Conservation (phyloP, 805 yeast species). For the Candida sphagnicola region DNA sequence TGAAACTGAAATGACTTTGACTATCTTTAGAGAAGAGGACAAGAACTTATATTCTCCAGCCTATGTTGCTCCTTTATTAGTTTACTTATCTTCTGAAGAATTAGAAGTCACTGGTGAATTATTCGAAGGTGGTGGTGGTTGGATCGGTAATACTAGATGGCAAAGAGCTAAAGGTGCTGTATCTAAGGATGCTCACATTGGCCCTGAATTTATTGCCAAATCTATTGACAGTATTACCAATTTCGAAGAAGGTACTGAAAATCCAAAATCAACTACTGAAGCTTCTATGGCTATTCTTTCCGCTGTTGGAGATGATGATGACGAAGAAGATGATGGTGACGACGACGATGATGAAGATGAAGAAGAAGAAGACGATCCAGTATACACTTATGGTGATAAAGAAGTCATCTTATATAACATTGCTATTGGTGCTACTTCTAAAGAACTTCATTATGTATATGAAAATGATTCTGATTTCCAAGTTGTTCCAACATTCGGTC, state of each 20-base stretch:
- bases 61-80: conserved; percentile 87
- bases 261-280: conserved; percentile 63
- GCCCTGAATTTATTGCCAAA: conserved; percentile 69
- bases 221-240: conserved; percentile 65
- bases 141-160: conserved; percentile 95
- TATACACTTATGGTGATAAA: conserved; percentile 58
- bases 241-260: conserved; percentile 53
- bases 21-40: conserved; percentile 77
- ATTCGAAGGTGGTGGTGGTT: conserved; percentile 94
- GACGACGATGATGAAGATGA: conserved; percentile 35
- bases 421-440: conserved; percentile 80
- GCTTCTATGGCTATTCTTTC: conserved; percentile 75
- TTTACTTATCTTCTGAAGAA: conserved; percentile 71
- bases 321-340: conserved; percentile 41
- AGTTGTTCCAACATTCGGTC: conserved; percentile 86
- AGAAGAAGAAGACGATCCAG: conserved; percentile 37
- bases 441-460: conserved; percentile 73
- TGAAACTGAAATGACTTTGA: conserved; percentile 94
- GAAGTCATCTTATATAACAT: conserved; percentile 82
- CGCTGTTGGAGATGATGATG: conserved; percentile 52
- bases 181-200: conserved; percentile 46
- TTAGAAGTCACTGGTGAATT: conserved; percentile 72
- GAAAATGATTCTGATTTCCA: conserved; percentile 78
- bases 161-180: conserved; percentile 88
- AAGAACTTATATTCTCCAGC: conserved; percentile 80